phyloP scores from a whole-genome alignment of 805 yeast species.

The Candida golubevii region DNA sequence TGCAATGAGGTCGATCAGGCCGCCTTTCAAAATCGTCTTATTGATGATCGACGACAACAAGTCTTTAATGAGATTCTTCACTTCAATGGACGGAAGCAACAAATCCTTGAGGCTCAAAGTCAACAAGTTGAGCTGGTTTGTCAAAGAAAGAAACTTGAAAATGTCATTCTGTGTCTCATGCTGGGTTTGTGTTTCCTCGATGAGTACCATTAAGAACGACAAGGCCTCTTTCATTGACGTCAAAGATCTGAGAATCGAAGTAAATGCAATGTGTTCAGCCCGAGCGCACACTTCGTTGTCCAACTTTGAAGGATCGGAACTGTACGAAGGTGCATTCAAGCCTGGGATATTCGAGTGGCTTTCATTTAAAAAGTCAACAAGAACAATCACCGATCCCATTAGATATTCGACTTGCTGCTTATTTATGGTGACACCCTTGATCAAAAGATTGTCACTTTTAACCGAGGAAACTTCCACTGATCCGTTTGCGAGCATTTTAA shows the following conservation, averaged over 20 bases:
- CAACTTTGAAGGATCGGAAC: constrained; percentile 44
- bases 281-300: constrained; percentile 70
- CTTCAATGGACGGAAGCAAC: constrained; percentile 64
- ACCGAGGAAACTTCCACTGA: constrained; percentile 32
- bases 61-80: constrained; percentile 71
- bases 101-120: constrained; percentile 69
- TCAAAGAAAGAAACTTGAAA: constrained; percentile 61
- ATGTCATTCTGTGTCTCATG: constrained; percentile 53
- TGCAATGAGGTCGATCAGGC: constrained; percentile 86
- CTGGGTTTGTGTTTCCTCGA: constrained; percentile 59
- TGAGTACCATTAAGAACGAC: constrained; percentile 76
- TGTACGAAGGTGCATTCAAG: constrained; percentile 52
- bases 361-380: constrained; percentile 65
- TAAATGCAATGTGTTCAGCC: constrained; percentile 88
- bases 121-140: constrained; percentile 65
- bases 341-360: constrained; percentile 62
- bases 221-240: constrained; percentile 83
- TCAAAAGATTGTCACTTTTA: constrained; percentile 43
- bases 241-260: constrained; percentile 69
- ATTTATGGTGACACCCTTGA: constrained; percentile 41
- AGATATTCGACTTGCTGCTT: constrained; percentile 60
- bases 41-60: constrained; percentile 85
- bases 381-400: constrained; percentile 63
- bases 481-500: constrained; percentile 36
- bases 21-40: constrained; percentile 85